Evolutionary conservation across 441 rosid species (phyloP).

Genomic region (Syzygium syzygioides): DNA sequence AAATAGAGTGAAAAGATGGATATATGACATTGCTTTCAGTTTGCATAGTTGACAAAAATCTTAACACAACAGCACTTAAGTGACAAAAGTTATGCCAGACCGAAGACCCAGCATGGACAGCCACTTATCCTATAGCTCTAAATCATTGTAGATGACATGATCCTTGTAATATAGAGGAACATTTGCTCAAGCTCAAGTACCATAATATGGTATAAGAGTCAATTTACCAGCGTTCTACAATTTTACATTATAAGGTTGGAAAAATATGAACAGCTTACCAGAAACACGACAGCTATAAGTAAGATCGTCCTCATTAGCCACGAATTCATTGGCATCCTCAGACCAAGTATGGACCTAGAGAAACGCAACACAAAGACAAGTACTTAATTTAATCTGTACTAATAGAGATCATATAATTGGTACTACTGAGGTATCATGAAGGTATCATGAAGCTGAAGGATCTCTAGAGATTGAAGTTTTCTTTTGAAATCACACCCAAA

Average conservation of each 20-base stretch:
- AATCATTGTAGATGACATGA: background rate
- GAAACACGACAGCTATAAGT: slow-evolving; percentile 90
- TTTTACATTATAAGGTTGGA: background rate
- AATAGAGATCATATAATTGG: slow-evolving; percentile 1
- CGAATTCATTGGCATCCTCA: slow-evolving; percentile 81
- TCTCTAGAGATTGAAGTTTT: background rate
- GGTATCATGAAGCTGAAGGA: background rate
- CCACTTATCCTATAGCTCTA: background rate
- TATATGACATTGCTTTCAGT: background rate
- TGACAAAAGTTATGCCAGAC: background rate
- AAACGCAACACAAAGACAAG: background rate
- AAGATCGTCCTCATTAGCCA: slow-evolving; percentile 91
- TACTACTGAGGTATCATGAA: background rate
- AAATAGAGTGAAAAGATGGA: background rate
- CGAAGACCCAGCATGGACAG: background rate
- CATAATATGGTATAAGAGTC: background rate
- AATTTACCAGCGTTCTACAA: background rate
- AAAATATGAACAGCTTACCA: slow-evolving; percentile 42
- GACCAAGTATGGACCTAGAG: slow-evolving; percentile 82
- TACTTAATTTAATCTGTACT: background rate
- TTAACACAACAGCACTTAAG: background rate
- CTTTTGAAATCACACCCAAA: background rate
- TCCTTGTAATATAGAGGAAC: background rate
- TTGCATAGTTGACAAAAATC: background rate
- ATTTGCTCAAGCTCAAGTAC: slow-evolving; percentile 1